Base-by-base conservation (phyloP, 805 yeast genomes). In the Zygotorulaspora danielsina region DNA sequence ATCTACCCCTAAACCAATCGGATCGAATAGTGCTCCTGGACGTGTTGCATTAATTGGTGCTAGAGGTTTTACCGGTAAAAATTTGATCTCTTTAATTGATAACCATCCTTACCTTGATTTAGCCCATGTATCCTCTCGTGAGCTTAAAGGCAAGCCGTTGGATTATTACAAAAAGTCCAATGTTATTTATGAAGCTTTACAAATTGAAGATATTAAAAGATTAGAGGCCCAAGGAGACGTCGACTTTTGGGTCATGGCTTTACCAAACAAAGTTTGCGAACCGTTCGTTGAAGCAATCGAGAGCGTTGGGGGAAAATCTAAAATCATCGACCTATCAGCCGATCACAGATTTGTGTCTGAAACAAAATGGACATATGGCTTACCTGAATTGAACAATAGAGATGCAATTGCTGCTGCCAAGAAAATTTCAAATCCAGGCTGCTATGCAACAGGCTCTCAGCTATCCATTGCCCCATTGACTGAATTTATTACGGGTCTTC, bases 401-500 rank as follows among this genome's bases (percentile, higher is more conserved):
- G 58, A 67, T 7, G 58, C 58, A 8, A 84, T 93, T 53, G 75
- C 84, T 25, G 57, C 69, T 10, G 90, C 97, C 13, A 72, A 75
- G 55, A 85, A 84, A 61, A 84, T 93, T 46, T 81, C 97, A 4
- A 93, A 93, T 67, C 99, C 99, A 2, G 99, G 98, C 34, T 93
- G 99, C 71, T 93, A 89, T 62, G 97, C 98, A n/a, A 93, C 99
- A 32, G 97, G 94, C 42, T 93, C 97, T 10, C 97, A 93, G 70
- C 66, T 88, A 18, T 89, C 95, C 10, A 81, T 93, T 59, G 80
- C 90, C 34, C 99, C 98, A 24, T 70, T 93, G 53, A 65, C 74
- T n/a, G 77, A 79, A 34, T 76, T 76, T 55, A 70, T 79, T 28
- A 66, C 69, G 10, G 93, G 93, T 24, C 70, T 73, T 19, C 97